A percentile compares a stretch with the other conserved stretches of the same genome.
These are phyloP conservation scores for Taphrina flavorubra DNA, from an alignment of 1,139 yeast species.

Conservation along the genomic window DNA sequence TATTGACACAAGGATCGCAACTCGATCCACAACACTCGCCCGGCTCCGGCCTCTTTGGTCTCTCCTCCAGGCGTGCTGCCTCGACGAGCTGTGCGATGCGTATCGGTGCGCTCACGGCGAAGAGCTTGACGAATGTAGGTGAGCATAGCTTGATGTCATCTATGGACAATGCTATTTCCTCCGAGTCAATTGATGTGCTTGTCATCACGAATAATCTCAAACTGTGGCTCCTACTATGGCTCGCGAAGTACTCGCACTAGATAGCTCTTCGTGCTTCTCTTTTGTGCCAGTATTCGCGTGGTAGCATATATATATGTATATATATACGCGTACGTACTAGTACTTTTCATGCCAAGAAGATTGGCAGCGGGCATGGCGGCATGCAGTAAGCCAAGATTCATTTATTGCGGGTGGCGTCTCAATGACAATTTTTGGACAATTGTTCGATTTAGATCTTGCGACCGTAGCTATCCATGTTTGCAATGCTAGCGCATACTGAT, in stretches of 20 bases:
- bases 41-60: slow-evolving; percentile 19
- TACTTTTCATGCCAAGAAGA: not conserved
- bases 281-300: no score
- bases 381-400: not conserved
- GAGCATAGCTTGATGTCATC: not conserved
- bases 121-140: not conserved
- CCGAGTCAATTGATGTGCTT: not conserved
- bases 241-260: no score
- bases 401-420: slow-evolving; percentile 3
- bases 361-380: not conserved
- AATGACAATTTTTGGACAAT: not conserved
- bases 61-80: slow-evolving; percentile 10
- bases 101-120: not conserved
- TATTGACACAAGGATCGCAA: slow-evolving; percentile 17
- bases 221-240: no score
- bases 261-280: no score
- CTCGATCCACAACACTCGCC: slow-evolving; percentile 23
- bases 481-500: not conserved
- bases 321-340: no score
- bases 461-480: not conserved
- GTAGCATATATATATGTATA: no score
- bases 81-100: not conserved
- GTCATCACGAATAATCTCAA: not conserved
- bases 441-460: not conserved
- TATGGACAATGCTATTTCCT: not conserved